A percentile compares a stretch with the other conserved stretches of the same genome.
These are phyloP conservation scores for Amylostereum areolatum DNA, from an alignment of 1,284 basidiomycete species.

Conservation along the genomic window DNA sequence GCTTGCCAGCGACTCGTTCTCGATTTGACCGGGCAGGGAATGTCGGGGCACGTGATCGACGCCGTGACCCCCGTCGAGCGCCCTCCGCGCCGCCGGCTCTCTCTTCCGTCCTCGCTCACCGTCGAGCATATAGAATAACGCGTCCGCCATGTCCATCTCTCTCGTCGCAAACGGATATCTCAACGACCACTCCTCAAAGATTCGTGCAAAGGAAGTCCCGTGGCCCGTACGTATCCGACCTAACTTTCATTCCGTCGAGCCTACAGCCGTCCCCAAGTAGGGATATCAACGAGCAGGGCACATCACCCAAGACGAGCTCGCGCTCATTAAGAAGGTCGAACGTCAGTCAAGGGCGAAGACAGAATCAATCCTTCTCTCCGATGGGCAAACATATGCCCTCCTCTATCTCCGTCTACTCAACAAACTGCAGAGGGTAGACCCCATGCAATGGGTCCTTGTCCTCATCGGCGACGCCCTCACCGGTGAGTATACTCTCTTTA, in stretches of 20 bases:
- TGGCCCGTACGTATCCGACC: conserved; percentile 73
- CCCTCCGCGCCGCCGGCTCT: too few species aligned
- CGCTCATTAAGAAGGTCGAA: conserved; percentile 87
- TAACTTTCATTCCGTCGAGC: background rate
- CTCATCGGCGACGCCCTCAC: conserved; percentile 86
- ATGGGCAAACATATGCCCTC: conserved; percentile 79
- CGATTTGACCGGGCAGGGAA: too few species aligned
- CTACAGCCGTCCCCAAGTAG: conserved; percentile 31
- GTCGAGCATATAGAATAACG: too few species aligned
- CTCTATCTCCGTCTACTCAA: conserved; percentile 89
- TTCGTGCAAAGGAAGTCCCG: conserved; percentile 85
- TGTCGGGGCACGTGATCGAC: too few species aligned
- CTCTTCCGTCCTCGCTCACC: too few species aligned
- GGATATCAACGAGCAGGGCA: conserved; percentile 95
- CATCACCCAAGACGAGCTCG: conserved; percentile 83
- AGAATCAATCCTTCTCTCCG: conserved; percentile 70
- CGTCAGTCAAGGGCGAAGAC: conserved; percentile 72
- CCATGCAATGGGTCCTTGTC: conserved; percentile 90
- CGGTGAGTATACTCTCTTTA: conserved; percentile 39
- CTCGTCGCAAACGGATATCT: conserved; percentile 86
- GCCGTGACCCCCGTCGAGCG: too few species aligned
- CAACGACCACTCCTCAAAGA: conserved; percentile 83
- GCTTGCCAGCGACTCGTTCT: too few species aligned
- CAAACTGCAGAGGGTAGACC: conserved; percentile 90
- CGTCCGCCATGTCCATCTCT: conserved; percentile 46